Conservation (phyloP, 2,329 filamentous ascomycete genomes). For the Fusarium torreyae region DNA sequence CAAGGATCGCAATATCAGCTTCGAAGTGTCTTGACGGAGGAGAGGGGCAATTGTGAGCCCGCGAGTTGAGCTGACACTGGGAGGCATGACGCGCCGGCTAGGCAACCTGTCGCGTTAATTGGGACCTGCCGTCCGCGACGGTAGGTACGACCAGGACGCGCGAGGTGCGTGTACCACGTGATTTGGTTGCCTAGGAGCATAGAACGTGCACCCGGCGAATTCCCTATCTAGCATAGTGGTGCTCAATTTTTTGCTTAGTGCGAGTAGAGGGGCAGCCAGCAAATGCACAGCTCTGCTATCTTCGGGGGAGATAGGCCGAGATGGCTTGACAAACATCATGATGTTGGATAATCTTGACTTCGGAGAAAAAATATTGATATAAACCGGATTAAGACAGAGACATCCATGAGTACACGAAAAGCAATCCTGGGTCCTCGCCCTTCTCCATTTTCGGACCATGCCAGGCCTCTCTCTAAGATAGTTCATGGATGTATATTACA, state of each 20-base stretch:
- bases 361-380: slow-evolving; percentile 3
- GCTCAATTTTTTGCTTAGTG: slow-evolving; percentile 27
- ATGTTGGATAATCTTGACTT: slow-evolving; percentile 1
- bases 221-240: slow-evolving; percentile 9
- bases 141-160: slow-evolving; percentile 43
- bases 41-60: slow-evolving; percentile 39
- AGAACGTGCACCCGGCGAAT: slow-evolving; percentile 6
- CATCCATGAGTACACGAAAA: slow-evolving; percentile 48
- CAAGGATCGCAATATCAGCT: slow-evolving; percentile 17
- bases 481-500: slow-evolving; percentile 54
- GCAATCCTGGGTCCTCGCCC: slow-evolving; percentile 41
- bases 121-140: slow-evolving; percentile 43
- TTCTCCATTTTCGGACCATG: slow-evolving; percentile 47
- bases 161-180: slow-evolving; percentile 47
- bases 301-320: slow-evolving; percentile 40
- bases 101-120: slow-evolving; percentile 60
- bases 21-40: slow-evolving; percentile 31
- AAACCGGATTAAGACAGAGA: slow-evolving; percentile 21
- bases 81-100: slow-evolving; percentile 56
- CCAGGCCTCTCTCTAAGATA: slow-evolving; percentile 48
- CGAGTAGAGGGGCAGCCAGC: slow-evolving; percentile 21
- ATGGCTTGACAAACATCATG: slow-evolving; percentile 26
- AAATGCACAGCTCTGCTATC: slow-evolving; percentile 20
- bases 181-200: slow-evolving; percentile 4
- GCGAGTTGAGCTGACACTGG: slow-evolving; percentile 42